phyloP scores from a whole-genome alignment of 176 grass and related monocot species.

The Puya raimondii region DNA sequence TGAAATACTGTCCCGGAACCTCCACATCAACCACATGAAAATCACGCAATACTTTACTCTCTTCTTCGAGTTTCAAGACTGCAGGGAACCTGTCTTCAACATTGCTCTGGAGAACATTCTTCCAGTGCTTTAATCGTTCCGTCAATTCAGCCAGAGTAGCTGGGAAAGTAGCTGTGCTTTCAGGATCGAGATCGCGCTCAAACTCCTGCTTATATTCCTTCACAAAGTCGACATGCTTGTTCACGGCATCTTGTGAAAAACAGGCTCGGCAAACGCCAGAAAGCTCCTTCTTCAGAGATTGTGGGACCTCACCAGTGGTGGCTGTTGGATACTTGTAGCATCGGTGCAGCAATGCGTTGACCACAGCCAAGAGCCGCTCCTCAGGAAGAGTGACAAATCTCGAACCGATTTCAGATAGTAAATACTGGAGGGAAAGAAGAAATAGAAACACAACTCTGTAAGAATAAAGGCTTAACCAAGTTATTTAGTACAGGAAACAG shows the following conservation, averaged over 20 bases:
- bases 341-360: slow-evolving; percentile 94
- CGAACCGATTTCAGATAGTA: slow-evolving; percentile 98
- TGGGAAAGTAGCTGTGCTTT: slow-evolving; percentile 88
- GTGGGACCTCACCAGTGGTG: slow-evolving; percentile 93
- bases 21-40: slow-evolving; percentile 96
- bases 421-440: slow-evolving; percentile 37
- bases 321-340: slow-evolving; percentile 99
- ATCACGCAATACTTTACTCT: slow-evolving; percentile 92
- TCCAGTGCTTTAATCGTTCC: slow-evolving; percentile 96
- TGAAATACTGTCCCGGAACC: slow-evolving; percentile 93
- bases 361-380: slow-evolving; percentile 91
- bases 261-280: slow-evolving; percentile 97
- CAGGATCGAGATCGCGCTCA: slow-evolving; percentile 93
- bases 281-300: slow-evolving; percentile 89
- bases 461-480: background rate
- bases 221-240: slow-evolving; percentile 99
- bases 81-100: slow-evolving; percentile 96
- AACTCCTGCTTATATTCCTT: slow-evolving; percentile 98
- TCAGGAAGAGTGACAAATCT: slow-evolving; percentile 99
- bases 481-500: background rate
- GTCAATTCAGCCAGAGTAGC: slow-evolving; percentile 83
- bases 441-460: slow-evolving; percentile 19
- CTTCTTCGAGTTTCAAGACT: slow-evolving; percentile 91
- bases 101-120: slow-evolving; percentile 97
- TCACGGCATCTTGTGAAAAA: slow-evolving; percentile 97